These are phyloP conservation scores for Ganoderma resinaceum DNA, from an alignment of 1,284 basidiomycete genomes.

Conservation along the genomic window DNA sequence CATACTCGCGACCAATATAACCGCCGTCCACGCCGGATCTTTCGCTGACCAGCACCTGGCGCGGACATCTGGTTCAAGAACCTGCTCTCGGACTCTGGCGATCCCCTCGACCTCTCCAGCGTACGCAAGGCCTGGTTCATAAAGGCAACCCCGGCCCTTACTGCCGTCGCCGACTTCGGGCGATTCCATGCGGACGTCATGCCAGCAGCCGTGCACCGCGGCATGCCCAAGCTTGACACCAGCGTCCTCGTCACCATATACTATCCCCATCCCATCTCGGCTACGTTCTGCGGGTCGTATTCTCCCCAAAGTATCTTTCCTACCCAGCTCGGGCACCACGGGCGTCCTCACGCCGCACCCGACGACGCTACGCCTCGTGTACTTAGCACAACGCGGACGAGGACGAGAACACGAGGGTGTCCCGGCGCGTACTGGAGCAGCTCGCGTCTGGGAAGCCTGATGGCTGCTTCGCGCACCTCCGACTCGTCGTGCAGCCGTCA, in stretches of 20 bases:
- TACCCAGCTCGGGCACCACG: neutral
- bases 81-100: too few species aligned
- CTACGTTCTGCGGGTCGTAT: neutral
- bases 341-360: neutral
- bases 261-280: neutral
- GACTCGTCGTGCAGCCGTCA: conserved; percentile 6
- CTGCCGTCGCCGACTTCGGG: too few species aligned
- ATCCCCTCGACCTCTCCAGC: neutral
- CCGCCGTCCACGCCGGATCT: too few species aligned
- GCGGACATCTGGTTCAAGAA: too few species aligned
- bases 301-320: neutral
- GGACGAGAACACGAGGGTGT: neutral
- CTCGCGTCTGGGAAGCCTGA: conserved; percentile 2
- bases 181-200: too few species aligned
- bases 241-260: neutral
- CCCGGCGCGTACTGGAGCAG: neutral
- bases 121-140: conserved; percentile 12
- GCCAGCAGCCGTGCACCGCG: too few species aligned
- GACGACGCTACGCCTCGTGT: neutral
- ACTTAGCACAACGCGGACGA: neutral
- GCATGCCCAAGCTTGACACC: too few species aligned
- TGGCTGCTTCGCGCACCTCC: neutral
- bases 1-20: too few species aligned
- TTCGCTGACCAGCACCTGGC: too few species aligned
- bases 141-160: neutral